Evolutionary conservation across 108 stramenopile genomes (phyloP).

Genomic region (Craspedostauros australis): DNA sequence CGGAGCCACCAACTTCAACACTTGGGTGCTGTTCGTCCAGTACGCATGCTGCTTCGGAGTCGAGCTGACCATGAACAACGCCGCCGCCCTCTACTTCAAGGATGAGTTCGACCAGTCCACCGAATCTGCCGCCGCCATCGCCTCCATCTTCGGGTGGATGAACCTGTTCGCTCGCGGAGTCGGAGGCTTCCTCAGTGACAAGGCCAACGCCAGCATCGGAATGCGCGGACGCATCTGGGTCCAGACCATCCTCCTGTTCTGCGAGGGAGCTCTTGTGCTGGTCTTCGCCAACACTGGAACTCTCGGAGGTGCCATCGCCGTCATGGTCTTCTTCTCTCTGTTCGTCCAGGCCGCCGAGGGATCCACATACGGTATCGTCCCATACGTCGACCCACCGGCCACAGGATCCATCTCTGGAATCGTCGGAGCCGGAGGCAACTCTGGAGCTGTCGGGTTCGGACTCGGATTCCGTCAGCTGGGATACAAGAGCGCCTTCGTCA

Average conservation of each 20-base stretch:
- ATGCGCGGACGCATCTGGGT: constrained; percentile 58
- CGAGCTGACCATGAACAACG: constrained; percentile 88
- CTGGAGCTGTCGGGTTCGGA: constrained; percentile 53
- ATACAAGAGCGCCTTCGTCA: constrained; percentile 37
- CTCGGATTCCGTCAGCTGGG: constrained; percentile 37
- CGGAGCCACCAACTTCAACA: constrained; percentile 74
- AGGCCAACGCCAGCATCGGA: constrained; percentile 30
- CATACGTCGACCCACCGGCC: constrained; percentile 67
- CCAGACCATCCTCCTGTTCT: constrained; percentile 40
- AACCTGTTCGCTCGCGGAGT: constrained; percentile 66
- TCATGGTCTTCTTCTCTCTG: constrained; percentile 68
- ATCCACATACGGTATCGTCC: constrained; percentile 73
- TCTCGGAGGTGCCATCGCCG: constrained; percentile 44
- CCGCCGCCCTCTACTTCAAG: constrained; percentile 72
- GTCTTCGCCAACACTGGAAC: constrained; percentile 48
- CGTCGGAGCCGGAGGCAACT: constrained; percentile 72
- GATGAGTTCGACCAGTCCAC: constrained; percentile 56
- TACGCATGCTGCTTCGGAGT: constrained; percentile 91
- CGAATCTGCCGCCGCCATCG: constrained; percentile 63
- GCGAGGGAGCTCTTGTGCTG: constrained; percentile 59
- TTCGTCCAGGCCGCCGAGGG: constrained; percentile 80
- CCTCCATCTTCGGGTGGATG: constrained; percentile 78
- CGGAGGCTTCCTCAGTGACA: constrained; percentile 48
- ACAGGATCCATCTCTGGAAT: constrained; percentile 77
- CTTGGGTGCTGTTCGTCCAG: constrained; percentile 81